These are phyloP conservation scores for Petrea volubilis DNA, from an alignment of 257 asterid species.

Conservation along the genomic window DNA sequence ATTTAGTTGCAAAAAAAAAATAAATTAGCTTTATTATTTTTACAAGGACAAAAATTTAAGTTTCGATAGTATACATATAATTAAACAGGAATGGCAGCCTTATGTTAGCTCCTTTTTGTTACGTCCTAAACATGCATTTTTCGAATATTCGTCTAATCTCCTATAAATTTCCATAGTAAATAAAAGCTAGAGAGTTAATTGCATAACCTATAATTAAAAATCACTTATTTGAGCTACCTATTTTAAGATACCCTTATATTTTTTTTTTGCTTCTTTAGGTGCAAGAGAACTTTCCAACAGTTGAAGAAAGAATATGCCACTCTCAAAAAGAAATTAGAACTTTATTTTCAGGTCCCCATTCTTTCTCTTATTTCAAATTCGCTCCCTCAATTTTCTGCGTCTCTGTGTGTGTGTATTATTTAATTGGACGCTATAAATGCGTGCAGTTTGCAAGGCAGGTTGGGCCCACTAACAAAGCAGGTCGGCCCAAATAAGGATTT, in stretches of 20 bases:
- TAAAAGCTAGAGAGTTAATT: too few relatives aligned
- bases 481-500: slow-evolving; percentile 24
- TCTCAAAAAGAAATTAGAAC: slow-evolving; percentile 52
- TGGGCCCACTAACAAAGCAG: slow-evolving; percentile 37
- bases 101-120: too few relatives aligned
- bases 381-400: neutral
- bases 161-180: too few relatives aligned
- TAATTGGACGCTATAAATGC: neutral
- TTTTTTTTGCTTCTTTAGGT: slow-evolving; percentile 26
- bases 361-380: neutral
- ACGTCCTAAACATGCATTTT: too few relatives aligned
- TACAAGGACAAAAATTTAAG: too few relatives aligned
- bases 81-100: too few relatives aligned
- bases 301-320: slow-evolving; percentile 52
- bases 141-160: too few relatives aligned
- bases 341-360: slow-evolving; percentile 52
- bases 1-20: neutral
- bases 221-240: neutral
- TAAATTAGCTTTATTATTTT: too few relatives aligned
- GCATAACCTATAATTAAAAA: too few relatives aligned
- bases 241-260: neutral
- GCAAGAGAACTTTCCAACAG: slow-evolving; percentile 53
- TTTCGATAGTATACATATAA: too few relatives aligned
- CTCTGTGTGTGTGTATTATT: neutral
- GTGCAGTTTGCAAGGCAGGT: slow-evolving; percentile 47